Evolutionary conservation across 2,329 filamentous ascomycete genomes (phyloP), one percentile per base, ranked within the genome.

Genomic region (Trichoderma atrobrunneum): DNA sequence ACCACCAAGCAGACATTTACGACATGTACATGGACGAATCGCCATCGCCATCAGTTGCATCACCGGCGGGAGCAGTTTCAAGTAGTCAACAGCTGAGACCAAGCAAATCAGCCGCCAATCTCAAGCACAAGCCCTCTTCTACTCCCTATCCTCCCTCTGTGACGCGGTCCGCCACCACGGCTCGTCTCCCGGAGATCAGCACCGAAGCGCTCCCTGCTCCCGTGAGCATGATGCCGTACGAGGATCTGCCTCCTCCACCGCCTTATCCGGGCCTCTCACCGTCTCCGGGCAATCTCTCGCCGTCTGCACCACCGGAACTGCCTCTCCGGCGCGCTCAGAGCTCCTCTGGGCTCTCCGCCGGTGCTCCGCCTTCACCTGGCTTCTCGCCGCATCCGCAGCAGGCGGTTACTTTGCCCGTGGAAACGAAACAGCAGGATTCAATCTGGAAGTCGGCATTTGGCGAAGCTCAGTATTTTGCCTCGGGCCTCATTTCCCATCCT

Each of bases 391-490:
- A 26, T 24, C 59, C 48, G 1, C 66, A 68, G 8, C 64, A 51
- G 21, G 57, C 56, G n/a, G 57, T 12, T 3, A 61, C 65, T 26
- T 2, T 69, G 18, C 56, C 66, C 14, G 24, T 56, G 26, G 43
- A 62, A 48, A n/a, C 70, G 12, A 60, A 54, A 6, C 63, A 59
- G 18, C 60, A 43, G 12, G 16, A 67, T 3, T 79, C 78, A 2
- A 77, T 76, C 66, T 87, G 86, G 84, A 86, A 87, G 72, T 79
- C 81, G 2, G 86, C 86, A 0, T 75, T 88, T 2, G 83, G 85
- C 8, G 90, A 92, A 76, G 89, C 89, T 0, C 85, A 88, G 43
- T 88, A 92, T 78, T 89, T 92, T 73, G 89, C 90, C 2, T 88
- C 89, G 3, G 90, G 91, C 0, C 83, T 93, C 26, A 84, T 93